A percentile compares a stretch with the other conserved stretches of the same genome.
Conservation (phyloP, 2,329 filamentous ascomycete species). For the Hyphodiscus sp. region DNA sequence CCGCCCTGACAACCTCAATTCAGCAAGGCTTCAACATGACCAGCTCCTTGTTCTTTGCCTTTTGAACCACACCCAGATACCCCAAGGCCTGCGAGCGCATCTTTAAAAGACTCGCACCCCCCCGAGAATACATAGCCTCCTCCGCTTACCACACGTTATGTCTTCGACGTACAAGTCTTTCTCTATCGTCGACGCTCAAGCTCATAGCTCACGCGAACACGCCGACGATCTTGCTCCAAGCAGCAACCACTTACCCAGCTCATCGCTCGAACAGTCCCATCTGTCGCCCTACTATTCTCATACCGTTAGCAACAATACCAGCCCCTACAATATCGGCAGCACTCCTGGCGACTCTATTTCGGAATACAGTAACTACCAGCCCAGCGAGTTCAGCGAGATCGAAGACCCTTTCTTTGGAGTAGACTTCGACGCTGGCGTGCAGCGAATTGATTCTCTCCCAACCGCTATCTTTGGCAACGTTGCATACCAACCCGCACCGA, state of each 20-base stretch:
- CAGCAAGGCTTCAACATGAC: constrained; percentile 25
- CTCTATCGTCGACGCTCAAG: constrained; percentile 20
- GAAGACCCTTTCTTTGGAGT: constrained; percentile 30
- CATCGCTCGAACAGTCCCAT: constrained; percentile 17
- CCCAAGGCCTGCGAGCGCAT: constrained; percentile 12
- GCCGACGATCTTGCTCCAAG: constrained; percentile 19
- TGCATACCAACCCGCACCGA: constrained; percentile 12
- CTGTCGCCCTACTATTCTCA: constrained; percentile 26
- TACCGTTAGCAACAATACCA: constrained; percentile 25
- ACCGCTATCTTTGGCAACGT: constrained; percentile 7
- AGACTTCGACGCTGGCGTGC: constrained; percentile 27
- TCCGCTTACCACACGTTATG: constrained; percentile 23
- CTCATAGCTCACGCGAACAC: constrained; percentile 20
- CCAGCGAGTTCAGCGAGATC: constrained; percentile 25
- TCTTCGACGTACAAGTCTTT: constrained; percentile 25
- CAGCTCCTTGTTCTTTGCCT: constrained; percentile 17
- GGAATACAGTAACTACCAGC: constrained; percentile 26
- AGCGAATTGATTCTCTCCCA: constrained; percentile 21
- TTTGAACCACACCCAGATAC: constrained; percentile 17
- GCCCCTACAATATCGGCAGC: constrained; percentile 22
- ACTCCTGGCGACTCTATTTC: constrained; percentile 26
- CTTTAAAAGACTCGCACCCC: constrained; percentile 16
- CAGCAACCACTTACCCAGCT: constrained; percentile 15
- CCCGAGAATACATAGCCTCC: constrained; percentile 25
- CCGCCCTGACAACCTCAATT: constrained; percentile 4